phyloP scores from a whole-genome alignment of 805 yeast genomes.

The Ascoidea tarda region DNA sequence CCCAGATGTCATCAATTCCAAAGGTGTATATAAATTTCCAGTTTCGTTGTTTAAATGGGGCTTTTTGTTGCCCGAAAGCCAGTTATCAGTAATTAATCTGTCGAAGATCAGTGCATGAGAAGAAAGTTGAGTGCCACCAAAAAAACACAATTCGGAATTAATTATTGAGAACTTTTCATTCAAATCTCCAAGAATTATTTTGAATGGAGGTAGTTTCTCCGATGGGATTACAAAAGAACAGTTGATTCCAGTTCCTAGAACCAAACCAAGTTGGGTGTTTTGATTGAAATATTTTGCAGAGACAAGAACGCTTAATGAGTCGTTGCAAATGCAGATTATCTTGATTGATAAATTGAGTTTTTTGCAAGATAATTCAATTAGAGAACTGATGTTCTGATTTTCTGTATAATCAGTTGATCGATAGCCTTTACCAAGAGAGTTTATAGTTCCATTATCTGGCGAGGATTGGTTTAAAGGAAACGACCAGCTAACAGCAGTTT shows the following conservation, averaged over 20 bases:
- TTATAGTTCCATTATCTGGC: constrained; percentile 4
- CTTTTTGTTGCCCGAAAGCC: not conserved
- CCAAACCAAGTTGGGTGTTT: constrained; percentile 8
- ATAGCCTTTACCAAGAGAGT: constrained; percentile 8
- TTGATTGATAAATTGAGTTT: not conserved
- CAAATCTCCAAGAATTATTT: not conserved
- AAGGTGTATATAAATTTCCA: constrained; percentile 4
- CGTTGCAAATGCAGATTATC: constrained; percentile 4
- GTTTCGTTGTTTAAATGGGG: not conserved
- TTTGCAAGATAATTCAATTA: constrained; percentile 4
- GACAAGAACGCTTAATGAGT: constrained; percentile 5
- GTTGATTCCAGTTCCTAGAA: constrained; percentile 11
- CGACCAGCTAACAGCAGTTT: constrained; percentile 5
- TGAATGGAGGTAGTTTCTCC: not conserved
- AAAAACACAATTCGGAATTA: constrained; percentile 8
- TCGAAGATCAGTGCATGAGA: not conserved
- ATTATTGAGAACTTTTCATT: not conserved
- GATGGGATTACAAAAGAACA: constrained; percentile 2
- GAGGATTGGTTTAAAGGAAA: constrained; percentile 6
- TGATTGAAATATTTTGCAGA: constrained; percentile 2
- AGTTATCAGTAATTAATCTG: too few species aligned
- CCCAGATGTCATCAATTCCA: constrained; percentile 9
- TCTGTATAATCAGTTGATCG: not conserved
- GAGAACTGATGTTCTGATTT: constrained; percentile 1
- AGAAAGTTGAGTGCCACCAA: constrained; percentile 3